Percentiles rank a stretch among this genome's conserved stretches.
Evolutionary conservation across 441 rosid genomes (phyloP).

Genomic region (Metrosideros polymorpha): DNA sequence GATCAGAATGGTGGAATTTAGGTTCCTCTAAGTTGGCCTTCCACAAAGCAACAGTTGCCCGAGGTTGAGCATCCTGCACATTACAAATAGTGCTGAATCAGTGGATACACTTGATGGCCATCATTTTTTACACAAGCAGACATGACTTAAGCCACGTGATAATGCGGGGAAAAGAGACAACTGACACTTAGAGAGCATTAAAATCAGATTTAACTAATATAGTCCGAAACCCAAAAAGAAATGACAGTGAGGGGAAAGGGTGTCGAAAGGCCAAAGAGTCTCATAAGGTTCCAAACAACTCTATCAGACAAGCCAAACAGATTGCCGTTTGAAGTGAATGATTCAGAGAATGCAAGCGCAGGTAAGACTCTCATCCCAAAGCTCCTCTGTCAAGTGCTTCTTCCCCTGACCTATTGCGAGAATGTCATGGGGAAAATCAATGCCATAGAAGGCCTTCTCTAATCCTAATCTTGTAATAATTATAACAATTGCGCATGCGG

Average conservation of each 20-base stretch:
- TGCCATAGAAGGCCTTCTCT: not conserved
- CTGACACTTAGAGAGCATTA: not conserved
- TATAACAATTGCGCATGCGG: not conserved
- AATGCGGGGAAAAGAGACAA: not conserved
- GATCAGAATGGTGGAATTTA: slow-evolving; percentile 54
- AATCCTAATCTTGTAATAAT: not conserved
- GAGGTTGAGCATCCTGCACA: slow-evolving; percentile 85
- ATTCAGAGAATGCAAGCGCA: not conserved
- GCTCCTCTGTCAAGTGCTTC: not conserved
- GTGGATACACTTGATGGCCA: not conserved
- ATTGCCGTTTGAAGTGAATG: not conserved
- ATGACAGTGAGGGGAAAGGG: not conserved
- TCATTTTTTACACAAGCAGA: not conserved
- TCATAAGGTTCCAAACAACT: not conserved
- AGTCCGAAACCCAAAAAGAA: not conserved
- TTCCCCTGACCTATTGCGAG: not conserved
- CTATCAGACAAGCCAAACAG: not conserved
- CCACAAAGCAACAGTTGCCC: slow-evolving; percentile 66
- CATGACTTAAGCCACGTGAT: not conserved
- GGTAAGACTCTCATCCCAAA: not conserved
- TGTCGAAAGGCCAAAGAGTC: not conserved
- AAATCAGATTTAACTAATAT: not conserved
- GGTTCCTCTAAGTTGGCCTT: slow-evolving; percentile 79
- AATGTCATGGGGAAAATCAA: not conserved
- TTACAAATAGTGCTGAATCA: slow-evolving; percentile 4